A percentile compares a stretch with the other conserved stretches of the same genome.
phyloP scores from a whole-genome alignment of 306 rosid species.

The Malus sylvestris region DNA sequence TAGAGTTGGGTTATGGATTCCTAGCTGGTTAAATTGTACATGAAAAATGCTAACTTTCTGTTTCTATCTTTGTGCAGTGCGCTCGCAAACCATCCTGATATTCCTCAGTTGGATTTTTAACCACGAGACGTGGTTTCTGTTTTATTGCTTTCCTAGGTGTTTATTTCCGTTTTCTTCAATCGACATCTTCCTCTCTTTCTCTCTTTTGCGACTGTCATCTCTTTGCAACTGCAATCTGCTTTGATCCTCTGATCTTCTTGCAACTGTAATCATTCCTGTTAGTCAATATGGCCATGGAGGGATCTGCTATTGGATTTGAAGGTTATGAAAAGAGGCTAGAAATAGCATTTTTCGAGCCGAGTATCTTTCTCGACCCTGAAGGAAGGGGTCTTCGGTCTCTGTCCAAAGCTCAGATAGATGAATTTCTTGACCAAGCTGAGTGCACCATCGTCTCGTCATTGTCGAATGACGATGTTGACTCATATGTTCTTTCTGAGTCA shows the following conservation, averaged over 20 bases:
- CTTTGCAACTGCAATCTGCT: slow-evolving; percentile 10
- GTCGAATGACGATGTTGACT: slow-evolving; percentile 44
- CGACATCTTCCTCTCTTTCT: slow-evolving; percentile 33
- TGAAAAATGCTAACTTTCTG: background rate
- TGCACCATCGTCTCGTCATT: slow-evolving; percentile 64
- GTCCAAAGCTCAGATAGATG: slow-evolving; percentile 47
- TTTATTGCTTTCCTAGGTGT: slow-evolving; percentile 11
- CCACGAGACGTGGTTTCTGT: slow-evolving; percentile 7
- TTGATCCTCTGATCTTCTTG: slow-evolving; percentile 7
- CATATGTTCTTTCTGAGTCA: slow-evolving; percentile 67
- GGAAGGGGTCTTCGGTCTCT: slow-evolving; percentile 56
- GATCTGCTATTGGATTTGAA: slow-evolving; percentile 66
- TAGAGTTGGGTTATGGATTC: background rate
- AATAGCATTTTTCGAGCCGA: slow-evolving; percentile 41
- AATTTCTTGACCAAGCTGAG: slow-evolving; percentile 51
- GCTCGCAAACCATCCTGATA: slow-evolving; percentile 89
- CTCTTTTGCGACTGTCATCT: slow-evolving; percentile 30
- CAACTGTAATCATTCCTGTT: background rate
- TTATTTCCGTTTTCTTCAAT: slow-evolving; percentile 25
- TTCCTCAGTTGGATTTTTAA: slow-evolving; percentile 10
- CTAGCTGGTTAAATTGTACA: background rate
- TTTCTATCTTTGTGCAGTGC: slow-evolving; percentile 43
- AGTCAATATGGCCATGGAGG: slow-evolving; percentile 28
- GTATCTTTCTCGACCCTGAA: slow-evolving; percentile 49
- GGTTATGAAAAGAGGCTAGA: slow-evolving; percentile 68